Conservation (phyloP, 1,284 basidiomycete genomes). For the Phellopilus nigrolimitatus region DNA sequence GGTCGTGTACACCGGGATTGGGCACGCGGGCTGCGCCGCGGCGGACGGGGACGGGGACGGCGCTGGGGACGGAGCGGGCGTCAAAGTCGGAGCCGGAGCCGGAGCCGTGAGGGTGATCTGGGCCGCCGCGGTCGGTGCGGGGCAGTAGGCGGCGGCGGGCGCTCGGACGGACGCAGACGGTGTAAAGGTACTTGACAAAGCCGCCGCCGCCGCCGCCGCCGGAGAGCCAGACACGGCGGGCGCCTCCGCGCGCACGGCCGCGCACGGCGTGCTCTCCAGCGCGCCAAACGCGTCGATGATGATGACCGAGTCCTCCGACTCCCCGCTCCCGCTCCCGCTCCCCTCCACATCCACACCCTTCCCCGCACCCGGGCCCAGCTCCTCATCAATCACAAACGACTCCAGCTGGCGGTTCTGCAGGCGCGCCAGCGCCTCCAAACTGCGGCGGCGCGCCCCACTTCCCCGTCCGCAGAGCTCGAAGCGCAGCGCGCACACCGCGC, state of each 20-base stretch:
- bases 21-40: neutral
- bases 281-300: slow-evolving; percentile 4
- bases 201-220: too few relatives aligned
- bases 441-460: neutral
- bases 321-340: neutral
- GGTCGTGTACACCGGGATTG: slow-evolving; percentile 14
- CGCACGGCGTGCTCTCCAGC: neutral
- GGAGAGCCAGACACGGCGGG: neutral
- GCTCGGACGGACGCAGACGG: too few relatives aligned
- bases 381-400: slow-evolving; percentile 12
- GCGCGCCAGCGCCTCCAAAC: slow-evolving; percentile 7
- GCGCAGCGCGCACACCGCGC: neutral
- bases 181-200: neutral
- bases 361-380: neutral
- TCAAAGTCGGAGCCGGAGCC: too few relatives aligned
- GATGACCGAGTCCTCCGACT: slow-evolving; percentile 14
- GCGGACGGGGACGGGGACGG: neutral
- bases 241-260: neutral
- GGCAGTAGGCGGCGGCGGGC: neutral
- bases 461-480: too few relatives aligned
- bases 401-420: slow-evolving; percentile 14
- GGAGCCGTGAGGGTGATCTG: too few relatives aligned
- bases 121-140: too few relatives aligned
- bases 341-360: neutral
- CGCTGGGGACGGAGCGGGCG: neutral